These are phyloP conservation scores for Wickerhamiella alocasiicola DNA, from an alignment of 805 yeast species.

Conservation along the genomic window DNA sequence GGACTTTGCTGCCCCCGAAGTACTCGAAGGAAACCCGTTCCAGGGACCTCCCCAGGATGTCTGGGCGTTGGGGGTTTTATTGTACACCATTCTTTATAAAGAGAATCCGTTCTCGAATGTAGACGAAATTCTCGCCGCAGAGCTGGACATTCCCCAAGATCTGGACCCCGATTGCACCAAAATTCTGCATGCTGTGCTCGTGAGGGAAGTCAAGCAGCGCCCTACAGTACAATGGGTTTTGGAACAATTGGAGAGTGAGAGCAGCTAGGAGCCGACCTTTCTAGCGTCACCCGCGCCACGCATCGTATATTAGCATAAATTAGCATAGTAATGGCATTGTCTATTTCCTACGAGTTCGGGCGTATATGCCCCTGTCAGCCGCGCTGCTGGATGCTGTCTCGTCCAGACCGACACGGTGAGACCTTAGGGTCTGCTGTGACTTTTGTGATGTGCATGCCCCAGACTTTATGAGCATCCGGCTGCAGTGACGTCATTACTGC, in stretches of 20 bases:
- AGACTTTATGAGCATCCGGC: no score
- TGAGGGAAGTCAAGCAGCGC: constrained; percentile 51
- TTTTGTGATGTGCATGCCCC: no score
- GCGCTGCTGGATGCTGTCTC: no score
- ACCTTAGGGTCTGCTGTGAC: no score
- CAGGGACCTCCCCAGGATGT: constrained; percentile 92
- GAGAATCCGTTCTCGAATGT: constrained; percentile 94
- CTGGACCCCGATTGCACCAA: constrained; percentile 47
- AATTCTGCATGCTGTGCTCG: constrained; percentile 52
- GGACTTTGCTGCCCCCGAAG: constrained; percentile 97
- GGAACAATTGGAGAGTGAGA: constrained; percentile 33
- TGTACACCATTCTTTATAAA: constrained; percentile 81
- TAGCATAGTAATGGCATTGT: no score
- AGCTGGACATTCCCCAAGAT: constrained; percentile 49
- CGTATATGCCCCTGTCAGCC: not conserved
- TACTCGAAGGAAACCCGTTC: constrained; percentile 74
- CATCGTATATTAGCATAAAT: not conserved
- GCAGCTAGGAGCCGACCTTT: not conserved
- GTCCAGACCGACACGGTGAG: no score
- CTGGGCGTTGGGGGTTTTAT: constrained; percentile 89
- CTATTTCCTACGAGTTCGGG: not conserved
- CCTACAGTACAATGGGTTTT: constrained; percentile 64
- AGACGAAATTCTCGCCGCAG: constrained; percentile 91
- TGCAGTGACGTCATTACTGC: no score
- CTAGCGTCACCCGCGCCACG: not conserved